A percentile compares a stretch with the other conserved stretches of the same genome.
Conservation (phyloP, 495 filamentous ascomycete genomes). For the Penicillium steckii region DNA sequence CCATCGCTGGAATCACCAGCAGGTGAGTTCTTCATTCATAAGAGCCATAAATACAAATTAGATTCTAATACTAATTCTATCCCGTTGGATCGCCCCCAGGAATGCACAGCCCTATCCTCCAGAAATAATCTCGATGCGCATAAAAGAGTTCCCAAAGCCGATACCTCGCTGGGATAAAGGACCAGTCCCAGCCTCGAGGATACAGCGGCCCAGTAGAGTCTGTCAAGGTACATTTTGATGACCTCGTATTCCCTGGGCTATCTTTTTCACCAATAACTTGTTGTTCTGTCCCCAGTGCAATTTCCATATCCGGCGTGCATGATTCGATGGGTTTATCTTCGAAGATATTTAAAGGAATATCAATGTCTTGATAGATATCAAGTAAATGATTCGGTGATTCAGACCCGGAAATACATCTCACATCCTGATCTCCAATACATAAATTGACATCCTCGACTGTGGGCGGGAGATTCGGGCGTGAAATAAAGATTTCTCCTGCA, state of each 20-base stretch:
- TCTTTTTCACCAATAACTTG: constrained; percentile 11
- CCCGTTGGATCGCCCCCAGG: constrained; percentile 71
- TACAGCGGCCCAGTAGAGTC: constrained; percentile 20
- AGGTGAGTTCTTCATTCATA: no score
- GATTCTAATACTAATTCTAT: background rate
- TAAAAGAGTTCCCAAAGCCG: constrained; percentile 90
- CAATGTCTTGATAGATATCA: constrained; percentile 10
- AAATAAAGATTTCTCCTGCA: constrained; percentile 83
- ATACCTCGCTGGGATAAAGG: constrained; percentile 58
- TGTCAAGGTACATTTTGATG: constrained; percentile 6
- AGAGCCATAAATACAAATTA: no score
- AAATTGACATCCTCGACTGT: constrained; percentile 60
- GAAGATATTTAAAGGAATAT: constrained; percentile 10
- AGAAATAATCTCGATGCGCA: constrained; percentile 96
- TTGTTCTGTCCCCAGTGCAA: background rate
- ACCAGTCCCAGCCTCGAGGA: constrained; percentile 27
- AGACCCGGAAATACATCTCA: constrained; percentile 63
- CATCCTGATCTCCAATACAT: constrained; percentile 72
- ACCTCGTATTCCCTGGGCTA: background rate
- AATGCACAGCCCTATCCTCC: constrained; percentile 85
- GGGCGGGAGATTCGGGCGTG: constrained; percentile 66
- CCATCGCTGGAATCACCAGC: no score
- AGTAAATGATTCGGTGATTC: constrained; percentile 2
- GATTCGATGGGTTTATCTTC: background rate
- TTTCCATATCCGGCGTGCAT: background rate